Conservation (phyloP, 2,329 filamentous ascomycete genomes). For the Microcyclospora pomicola region DNA sequence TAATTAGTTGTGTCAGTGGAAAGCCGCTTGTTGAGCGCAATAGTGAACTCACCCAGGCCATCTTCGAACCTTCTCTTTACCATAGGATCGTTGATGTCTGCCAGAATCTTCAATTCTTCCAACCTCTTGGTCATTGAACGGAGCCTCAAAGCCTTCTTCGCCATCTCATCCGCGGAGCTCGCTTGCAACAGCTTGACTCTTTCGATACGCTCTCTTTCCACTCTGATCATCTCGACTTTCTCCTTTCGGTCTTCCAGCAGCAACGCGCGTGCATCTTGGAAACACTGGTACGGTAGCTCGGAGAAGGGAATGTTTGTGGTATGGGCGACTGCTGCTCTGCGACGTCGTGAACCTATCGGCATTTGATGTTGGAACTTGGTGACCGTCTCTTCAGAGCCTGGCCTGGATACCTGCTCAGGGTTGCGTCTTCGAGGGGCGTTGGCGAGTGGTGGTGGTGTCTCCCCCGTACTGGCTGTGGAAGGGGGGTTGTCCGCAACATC, state of each 20-base stretch:
- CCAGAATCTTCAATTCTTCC: conserved; percentile 70
- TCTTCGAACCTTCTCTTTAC: conserved; percentile 94
- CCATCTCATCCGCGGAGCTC: conserved; percentile 10
- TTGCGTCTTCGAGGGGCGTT: conserved; percentile 2
- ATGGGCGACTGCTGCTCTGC: conserved; percentile 41
- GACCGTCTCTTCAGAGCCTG: conserved; percentile 52
- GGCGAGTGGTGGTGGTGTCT: conserved; percentile 15
- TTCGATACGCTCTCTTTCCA: conserved; percentile 54
- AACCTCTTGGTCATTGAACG: conserved; percentile 57
- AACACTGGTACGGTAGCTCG: conserved; percentile 90
- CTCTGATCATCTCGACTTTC: conserved; percentile 62
- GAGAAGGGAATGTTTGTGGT: conserved; percentile 66
- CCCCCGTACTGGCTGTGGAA: conserved; percentile 1
- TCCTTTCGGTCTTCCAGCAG: conserved; percentile 65
- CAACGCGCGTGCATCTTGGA: conserved; percentile 85
- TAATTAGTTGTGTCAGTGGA: conserved; percentile 26
- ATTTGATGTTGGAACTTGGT: conserved; percentile 44
- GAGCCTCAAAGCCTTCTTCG: conserved; percentile 49
- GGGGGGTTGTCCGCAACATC: too few species aligned
- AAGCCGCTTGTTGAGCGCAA: not conserved
- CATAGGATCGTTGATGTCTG: conserved; percentile 86
- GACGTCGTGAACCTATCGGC: conserved; percentile 72
- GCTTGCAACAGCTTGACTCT: conserved; percentile 42
- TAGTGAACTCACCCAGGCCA: conserved; percentile 52
- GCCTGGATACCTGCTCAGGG: conserved; percentile 43